Conservation (phyloP, 768 basidiomycete species). For the Leccinum variicolor region DNA sequence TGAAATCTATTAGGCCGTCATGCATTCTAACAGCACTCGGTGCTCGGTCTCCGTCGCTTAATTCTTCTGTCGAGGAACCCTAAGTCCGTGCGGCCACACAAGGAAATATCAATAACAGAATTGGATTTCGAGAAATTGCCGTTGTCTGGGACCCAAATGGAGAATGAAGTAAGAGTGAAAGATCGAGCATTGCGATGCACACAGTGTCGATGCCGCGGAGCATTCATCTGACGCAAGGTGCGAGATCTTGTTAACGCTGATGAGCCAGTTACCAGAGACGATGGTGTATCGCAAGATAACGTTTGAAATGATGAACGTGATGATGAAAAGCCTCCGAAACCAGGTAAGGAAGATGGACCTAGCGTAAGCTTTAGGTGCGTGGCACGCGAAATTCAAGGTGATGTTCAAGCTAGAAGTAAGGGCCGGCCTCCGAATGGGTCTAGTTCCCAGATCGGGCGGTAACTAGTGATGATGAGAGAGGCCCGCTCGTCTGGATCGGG, state of each 20-base stretch:
- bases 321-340: background rate
- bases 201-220: background rate
- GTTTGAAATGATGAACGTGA: background rate
- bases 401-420: background rate
- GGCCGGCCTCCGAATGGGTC: background rate
- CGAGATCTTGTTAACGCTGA: background rate
- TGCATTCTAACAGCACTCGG: background rate
- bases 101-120: background rate
- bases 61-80: background rate
- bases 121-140: background rate
- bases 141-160: constrained; percentile 3
- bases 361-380: background rate
- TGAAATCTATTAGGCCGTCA: background rate
- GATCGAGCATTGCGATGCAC: background rate
- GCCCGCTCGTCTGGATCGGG: background rate
- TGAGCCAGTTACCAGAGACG: background rate
- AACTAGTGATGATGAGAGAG: background rate
- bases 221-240: background rate
- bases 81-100: background rate
- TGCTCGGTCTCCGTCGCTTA: background rate
- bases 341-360: background rate
- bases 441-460: background rate
- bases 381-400: background rate
- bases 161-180: background rate
- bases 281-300: background rate